phyloP scores from a whole-genome alignment of 129 eudicot species.

The Ambrosia trifida region DNA sequence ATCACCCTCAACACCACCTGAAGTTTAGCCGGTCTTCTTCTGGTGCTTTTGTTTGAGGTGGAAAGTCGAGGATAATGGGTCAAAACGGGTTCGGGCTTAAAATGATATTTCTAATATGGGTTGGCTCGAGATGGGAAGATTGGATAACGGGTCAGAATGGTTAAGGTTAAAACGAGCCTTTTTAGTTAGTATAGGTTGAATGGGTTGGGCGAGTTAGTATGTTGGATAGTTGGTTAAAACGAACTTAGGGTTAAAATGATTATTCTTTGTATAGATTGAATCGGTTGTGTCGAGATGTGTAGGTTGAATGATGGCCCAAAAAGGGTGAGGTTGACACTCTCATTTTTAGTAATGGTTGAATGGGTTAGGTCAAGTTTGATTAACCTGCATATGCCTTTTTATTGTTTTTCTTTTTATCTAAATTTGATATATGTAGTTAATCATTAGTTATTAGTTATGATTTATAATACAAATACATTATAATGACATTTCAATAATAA shows the following conservation, averaged over 20 bases:
- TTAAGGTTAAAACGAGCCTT: background rate
- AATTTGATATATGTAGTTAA: too few relatives aligned
- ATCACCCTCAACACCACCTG: constrained; percentile 18
- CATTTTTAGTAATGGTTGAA: background rate
- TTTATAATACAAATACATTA: too few relatives aligned
- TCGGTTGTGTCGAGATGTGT: background rate
- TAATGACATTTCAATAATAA: too few relatives aligned
- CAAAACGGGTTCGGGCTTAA: background rate
- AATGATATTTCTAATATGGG: background rate
- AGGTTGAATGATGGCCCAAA: background rate
- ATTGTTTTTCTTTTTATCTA: too few relatives aligned
- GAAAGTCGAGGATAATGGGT: background rate
- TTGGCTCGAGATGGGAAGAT: background rate
- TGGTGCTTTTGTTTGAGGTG: background rate
- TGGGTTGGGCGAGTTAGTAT: background rate
- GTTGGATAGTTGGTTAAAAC: background rate
- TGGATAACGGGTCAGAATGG: background rate
- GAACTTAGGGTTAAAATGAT: background rate
- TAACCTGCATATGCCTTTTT: background rate
- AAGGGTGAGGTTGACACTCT: background rate
- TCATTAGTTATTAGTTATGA: too few relatives aligned
- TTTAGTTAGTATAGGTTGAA: too few relatives aligned
- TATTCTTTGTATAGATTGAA: too few relatives aligned
- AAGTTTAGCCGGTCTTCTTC: background rate
- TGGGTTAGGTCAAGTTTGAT: constrained; percentile 1